These are phyloP conservation scores for Jatropha curcas DNA, from an alignment of 345 rosid genomes.

Conservation along the genomic window DNA sequence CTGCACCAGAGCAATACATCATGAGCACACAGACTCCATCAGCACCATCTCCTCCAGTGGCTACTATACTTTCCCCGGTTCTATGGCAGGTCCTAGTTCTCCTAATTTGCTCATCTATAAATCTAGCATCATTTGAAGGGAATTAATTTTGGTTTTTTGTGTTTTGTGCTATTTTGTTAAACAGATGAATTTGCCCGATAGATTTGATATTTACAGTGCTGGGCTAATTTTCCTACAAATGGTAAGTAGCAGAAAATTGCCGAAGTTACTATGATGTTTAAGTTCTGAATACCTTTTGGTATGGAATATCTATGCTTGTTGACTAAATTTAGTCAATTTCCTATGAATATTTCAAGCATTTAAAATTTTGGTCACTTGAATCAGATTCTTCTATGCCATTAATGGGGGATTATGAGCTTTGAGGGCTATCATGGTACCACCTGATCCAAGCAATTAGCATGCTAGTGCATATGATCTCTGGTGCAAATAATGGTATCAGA, in stretches of 20 bases:
- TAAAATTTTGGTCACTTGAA: neutral
- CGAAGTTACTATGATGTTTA: neutral
- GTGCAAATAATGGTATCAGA: neutral
- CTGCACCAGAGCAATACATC: conserved; percentile 98
- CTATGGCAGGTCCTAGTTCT: conserved; percentile 81
- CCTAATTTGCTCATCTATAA: conserved; percentile 6
- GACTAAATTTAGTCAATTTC: neutral
- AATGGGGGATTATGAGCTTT: neutral
- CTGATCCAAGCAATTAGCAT: neutral
- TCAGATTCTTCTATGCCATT: neutral
- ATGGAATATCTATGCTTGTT: neutral
- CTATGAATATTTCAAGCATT: conserved; percentile 2
- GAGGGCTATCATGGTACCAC: neutral
- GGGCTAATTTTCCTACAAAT: conserved; percentile 93
- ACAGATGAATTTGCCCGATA: conserved; percentile 94
- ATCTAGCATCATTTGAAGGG: conserved; percentile 15
- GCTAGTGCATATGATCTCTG: neutral
- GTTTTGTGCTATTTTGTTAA: conserved; percentile 24
- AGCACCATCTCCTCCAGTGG: conserved; percentile 97
- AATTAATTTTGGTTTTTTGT: conserved; percentile 10
- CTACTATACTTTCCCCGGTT: conserved; percentile 92
- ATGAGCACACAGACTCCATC: conserved; percentile 99
- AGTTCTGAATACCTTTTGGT: neutral
- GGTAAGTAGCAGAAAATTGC: conserved; percentile 49
- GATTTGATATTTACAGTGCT: conserved; percentile 90